Base-by-base conservation (phyloP, 352 stramenopile genomes). In the Phytopythium boreale region DNA sequence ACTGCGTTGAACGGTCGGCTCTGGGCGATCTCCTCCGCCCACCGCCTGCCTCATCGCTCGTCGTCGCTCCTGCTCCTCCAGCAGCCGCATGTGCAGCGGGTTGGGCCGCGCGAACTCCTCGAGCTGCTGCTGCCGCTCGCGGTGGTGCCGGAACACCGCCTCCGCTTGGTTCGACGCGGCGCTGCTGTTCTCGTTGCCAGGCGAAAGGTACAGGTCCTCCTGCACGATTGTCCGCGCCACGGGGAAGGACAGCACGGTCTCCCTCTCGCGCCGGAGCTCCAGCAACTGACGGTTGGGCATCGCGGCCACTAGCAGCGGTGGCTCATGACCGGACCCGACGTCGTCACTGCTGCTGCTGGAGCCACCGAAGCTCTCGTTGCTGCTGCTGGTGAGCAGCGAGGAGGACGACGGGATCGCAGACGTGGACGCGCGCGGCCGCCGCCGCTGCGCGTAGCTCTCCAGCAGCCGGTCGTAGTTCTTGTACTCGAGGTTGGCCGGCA, bases 51-150 rank as follows among this genome's bases (percentile, higher is more conserved):
- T 60, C 19, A 12, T 22, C 17, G 17, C 56, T 62, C 29, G 20
- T 11, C 34, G 44, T 0, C 36, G 58, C 44, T 70, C 59, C 22
- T 69, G 66, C 34, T 74, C 66, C n/a, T 63, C 53, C 14, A 60
- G 2, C 53, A 60, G 10, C 53, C 14, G 24, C 34, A 29, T 7
- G 53, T 60, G 53, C 53, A 60, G 36, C 22, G 36, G 53, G 36
- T 60, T 60, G 8, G 53, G 53, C 19, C 34, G 53, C 19, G 9
- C 53, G 36, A 49, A 24, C 53, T 36, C n/a, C 22, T 60, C 53
- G 34, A 60, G 53, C 34, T 60, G 53, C 53, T 60, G 17, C 36
- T 60, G 34, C 20, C 34, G 34, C 31, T 60, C 53, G 20, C 53
- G 53, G 53, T 60, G 53, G 12, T 22, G 34, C 2, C 34, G 31